These are phyloP conservation scores for Aphanomyces astaci DNA, from an alignment of 352 stramenopile genomes.

Conservation along the genomic window DNA sequence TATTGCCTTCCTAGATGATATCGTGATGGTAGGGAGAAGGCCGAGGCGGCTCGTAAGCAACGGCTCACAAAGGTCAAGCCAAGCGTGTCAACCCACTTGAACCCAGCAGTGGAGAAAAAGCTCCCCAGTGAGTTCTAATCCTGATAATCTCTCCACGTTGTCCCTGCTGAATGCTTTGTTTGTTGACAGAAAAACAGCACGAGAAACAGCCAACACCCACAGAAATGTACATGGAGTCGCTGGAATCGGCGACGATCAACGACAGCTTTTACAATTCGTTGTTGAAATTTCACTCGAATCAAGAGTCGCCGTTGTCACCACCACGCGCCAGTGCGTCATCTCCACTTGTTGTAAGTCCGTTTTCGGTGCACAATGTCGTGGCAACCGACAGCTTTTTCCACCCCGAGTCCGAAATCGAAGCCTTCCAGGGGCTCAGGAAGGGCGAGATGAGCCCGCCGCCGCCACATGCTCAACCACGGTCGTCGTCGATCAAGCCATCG, in stretches of 20 bases:
- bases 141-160: not conserved
- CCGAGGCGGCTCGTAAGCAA: conserved; percentile 58
- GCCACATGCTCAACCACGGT: not conserved
- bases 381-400: conserved; percentile 60
- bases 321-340: not conserved
- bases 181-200: conserved; percentile 8
- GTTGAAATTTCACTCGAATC: conserved; percentile 6
- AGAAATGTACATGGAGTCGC: conserved; percentile 8
- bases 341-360: conserved; percentile 10
- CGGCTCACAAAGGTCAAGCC: conserved; percentile 62
- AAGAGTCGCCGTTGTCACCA: not conserved
- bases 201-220: not conserved
- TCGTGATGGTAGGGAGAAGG: conserved; percentile 44
- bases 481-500: not conserved
- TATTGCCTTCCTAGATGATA: not conserved
- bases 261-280: conserved; percentile 6
- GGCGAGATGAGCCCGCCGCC: not conserved
- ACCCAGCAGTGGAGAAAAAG: conserved; percentile 54
- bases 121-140: conserved; percentile 40
- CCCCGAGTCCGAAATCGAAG: conserved; percentile 60
- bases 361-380: conserved; percentile 24
- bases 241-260: not conserved
- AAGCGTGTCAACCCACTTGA: conserved; percentile 68
- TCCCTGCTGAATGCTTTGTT: not conserved
- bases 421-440: conserved; percentile 48